These are phyloP conservation scores for Diutina sp. DNA, from an alignment of 1,139 yeast genomes.

Conservation along the genomic window DNA sequence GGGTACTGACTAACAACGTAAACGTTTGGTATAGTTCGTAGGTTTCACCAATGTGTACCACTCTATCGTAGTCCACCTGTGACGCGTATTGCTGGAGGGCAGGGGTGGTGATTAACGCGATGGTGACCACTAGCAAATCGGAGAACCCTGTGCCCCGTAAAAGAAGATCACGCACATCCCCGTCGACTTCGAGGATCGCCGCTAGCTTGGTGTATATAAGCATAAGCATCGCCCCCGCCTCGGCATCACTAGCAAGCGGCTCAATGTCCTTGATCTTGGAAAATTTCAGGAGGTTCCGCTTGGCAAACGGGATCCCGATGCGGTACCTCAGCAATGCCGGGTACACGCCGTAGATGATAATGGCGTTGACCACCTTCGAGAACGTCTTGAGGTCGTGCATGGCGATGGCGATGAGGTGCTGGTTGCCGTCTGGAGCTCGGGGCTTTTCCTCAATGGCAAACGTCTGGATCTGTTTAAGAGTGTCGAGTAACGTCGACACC, in stretches of 20 bases:
- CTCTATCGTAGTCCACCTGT: constrained; percentile 9
- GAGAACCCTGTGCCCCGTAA: constrained; percentile 62
- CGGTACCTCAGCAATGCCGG: constrained; percentile 41
- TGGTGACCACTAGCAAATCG: constrained; percentile 47
- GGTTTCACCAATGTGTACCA: constrained; percentile 33
- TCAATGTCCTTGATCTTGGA: constrained; percentile 7
- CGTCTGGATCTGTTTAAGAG: not conserved
- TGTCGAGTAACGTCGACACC: not conserved
- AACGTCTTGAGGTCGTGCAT: constrained; percentile 73
- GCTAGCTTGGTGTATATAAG: constrained; percentile 22
- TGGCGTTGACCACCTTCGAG: constrained; percentile 46
- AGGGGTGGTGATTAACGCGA: constrained; percentile 38
- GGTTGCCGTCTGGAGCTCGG: constrained; percentile 3
- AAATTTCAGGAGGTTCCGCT: constrained; percentile 41
- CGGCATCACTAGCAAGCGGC: constrained; percentile 8
- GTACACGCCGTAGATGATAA: constrained; percentile 62
- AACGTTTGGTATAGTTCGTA: constrained; percentile 47
- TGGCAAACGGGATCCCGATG: constrained; percentile 54
- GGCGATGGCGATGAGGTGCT: constrained; percentile 53
- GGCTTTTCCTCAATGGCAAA: not conserved
- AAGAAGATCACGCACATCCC: constrained; percentile 45
- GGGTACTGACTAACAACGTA: constrained; percentile 34
- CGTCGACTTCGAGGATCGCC: constrained; percentile 21
- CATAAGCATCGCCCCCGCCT: constrained; percentile 13
- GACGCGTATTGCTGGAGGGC: constrained; percentile 8